These are phyloP conservation scores for Backusella circina DNA, from an alignment of 192 early-diverging fungal species.

Conservation along the genomic window DNA sequence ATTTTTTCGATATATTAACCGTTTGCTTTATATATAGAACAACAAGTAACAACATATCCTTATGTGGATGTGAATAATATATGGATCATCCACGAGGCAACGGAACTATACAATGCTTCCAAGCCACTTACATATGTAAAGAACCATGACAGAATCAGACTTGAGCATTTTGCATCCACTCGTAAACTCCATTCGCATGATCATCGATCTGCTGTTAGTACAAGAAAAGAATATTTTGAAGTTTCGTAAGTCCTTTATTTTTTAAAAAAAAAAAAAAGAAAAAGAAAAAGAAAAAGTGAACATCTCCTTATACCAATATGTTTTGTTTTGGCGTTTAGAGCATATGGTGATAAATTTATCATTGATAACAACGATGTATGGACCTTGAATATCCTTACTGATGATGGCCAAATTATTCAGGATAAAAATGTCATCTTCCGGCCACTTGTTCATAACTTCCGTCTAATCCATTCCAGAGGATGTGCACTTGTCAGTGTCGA, in stretches of 20 bases:
- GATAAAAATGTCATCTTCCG: slow-evolving; percentile 46
- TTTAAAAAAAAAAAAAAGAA: no score
- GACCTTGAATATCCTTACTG: slow-evolving; percentile 67
- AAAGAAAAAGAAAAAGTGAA: no score
- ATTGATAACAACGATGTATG: slow-evolving; percentile 91
- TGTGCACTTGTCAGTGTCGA: slow-evolving; percentile 82
- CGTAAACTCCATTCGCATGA: slow-evolving; percentile 72
- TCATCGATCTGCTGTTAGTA: slow-evolving; percentile 59
- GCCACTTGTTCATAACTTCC: slow-evolving; percentile 64
- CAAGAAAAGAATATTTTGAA: slow-evolving; percentile 64
- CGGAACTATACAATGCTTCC: background rate
- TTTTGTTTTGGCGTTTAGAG: slow-evolving; percentile 21
- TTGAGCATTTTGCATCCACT: slow-evolving; percentile 59
- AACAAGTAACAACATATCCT: slow-evolving; percentile 80
- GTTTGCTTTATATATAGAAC: slow-evolving; percentile 37
- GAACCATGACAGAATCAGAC: slow-evolving; percentile 74
- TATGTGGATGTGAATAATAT: slow-evolving; percentile 84
- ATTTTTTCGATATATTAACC: background rate
- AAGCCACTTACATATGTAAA: slow-evolving; percentile 48
- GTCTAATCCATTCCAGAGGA: slow-evolving; percentile 67
- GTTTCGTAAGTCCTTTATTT: slow-evolving; percentile 39
- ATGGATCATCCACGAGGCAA: slow-evolving; percentile 51
- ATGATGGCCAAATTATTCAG: slow-evolving; percentile 37
- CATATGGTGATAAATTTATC: slow-evolving; percentile 64
- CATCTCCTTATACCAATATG: background rate